A percentile compares a stretch with the other conserved stretches of the same genome.
These are phyloP conservation scores for Xylaria bambusicola DNA, from an alignment of 495 filamentous ascomycete genomes.

Conservation along the genomic window DNA sequence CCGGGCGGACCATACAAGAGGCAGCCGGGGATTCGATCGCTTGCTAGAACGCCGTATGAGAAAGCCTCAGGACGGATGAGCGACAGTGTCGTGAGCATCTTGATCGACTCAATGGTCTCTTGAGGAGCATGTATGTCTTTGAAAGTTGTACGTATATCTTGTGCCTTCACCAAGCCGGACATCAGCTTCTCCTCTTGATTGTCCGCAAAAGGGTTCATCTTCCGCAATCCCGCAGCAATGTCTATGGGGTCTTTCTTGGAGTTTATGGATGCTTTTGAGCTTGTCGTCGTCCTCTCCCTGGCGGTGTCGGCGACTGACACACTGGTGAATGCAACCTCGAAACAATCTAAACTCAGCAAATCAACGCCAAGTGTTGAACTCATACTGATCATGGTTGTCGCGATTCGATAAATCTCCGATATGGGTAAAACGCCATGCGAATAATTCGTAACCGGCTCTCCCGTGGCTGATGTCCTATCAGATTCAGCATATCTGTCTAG, in stretches of 20 bases:
- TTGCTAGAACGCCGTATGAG: slow-evolving; percentile 89
- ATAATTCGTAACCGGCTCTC: neutral
- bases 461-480: neutral
- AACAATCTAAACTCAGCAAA: slow-evolving; percentile 25
- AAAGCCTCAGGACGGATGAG: slow-evolving; percentile 91
- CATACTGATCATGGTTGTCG: slow-evolving; percentile 59
- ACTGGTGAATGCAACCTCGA: slow-evolving; percentile 14
- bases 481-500: neutral
- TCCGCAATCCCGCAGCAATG: slow-evolving; percentile 10
- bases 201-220: slow-evolving; percentile 17
- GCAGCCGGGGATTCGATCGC: slow-evolving; percentile 84
- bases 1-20: slow-evolving; percentile 94
- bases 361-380: slow-evolving; percentile 23
- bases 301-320: slow-evolving; percentile 10
- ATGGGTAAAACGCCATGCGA: slow-evolving; percentile 21
- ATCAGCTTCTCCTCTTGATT: slow-evolving; percentile 80
- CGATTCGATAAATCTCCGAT: slow-evolving; percentile 58
- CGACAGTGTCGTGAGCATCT: slow-evolving; percentile 85
- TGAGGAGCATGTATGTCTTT: slow-evolving; percentile 76
- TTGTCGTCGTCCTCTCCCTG: slow-evolving; percentile 6
- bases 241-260: neutral
- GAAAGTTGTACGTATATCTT: slow-evolving; percentile 83
- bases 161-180: slow-evolving; percentile 76
- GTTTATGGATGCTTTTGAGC: neutral
- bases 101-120: slow-evolving; percentile 84